Evolutionary conservation across 1,284 basidiomycete species (phyloP).

Genomic region (Pascua sp.): DNA sequence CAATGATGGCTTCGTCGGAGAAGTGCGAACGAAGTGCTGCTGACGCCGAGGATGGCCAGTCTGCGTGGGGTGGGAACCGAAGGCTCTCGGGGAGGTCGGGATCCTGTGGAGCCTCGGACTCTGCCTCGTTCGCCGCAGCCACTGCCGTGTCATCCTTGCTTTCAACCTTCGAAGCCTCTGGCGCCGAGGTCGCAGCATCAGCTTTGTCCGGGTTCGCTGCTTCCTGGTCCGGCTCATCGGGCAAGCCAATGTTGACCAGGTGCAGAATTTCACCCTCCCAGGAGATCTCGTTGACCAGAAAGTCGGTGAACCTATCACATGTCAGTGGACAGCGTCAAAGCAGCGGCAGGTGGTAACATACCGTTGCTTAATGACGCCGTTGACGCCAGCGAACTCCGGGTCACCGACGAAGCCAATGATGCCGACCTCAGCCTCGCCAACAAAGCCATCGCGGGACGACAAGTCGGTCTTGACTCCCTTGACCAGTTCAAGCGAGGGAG

Average conservation of each 20-base stretch:
- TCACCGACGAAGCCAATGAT: conserved; percentile 81
- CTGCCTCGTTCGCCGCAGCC: not conserved
- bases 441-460: conserved; percentile 36
- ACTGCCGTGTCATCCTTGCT: too few relatives aligned
- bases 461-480: conserved; percentile 34
- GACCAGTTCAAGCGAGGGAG: conserved; percentile 35
- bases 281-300: conserved; percentile 84
- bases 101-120: conserved; percentile 5
- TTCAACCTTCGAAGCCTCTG: too few relatives aligned
- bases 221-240: conserved; percentile 52
- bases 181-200: too few relatives aligned
- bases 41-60: conserved; percentile 65
- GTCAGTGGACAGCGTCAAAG: not conserved
- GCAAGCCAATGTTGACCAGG: conserved; percentile 64
- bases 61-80: conserved; percentile 46
- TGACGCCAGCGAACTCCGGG: conserved; percentile 63
- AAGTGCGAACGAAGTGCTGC: conserved; percentile 61
- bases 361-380: conserved; percentile 94
- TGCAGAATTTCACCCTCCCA: conserved; percentile 72
- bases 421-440: conserved; percentile 79
- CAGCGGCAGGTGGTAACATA: conserved; percentile 40
- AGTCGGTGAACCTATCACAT: conserved; percentile 78
- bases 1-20: conserved; percentile 59
- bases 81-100: conserved; percentile 22
- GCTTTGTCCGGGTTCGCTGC: too few relatives aligned